These are phyloP conservation scores for Entamoeba dispar DNA, from an alignment of 208 protist species.

Conservation along the genomic window DNA sequence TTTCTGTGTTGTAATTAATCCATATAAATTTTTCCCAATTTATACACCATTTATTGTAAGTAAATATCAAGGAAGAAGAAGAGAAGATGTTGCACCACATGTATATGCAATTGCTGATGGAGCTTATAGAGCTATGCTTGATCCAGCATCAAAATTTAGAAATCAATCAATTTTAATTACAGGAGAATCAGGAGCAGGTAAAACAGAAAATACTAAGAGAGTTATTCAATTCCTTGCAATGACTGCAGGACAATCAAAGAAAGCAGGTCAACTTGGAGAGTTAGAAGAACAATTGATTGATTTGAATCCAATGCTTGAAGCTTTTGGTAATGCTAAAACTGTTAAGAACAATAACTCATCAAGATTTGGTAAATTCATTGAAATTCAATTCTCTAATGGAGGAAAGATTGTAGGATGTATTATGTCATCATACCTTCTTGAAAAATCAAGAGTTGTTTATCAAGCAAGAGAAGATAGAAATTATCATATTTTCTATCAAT, in stretches of 20 bases:
- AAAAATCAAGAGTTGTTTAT: constrained; percentile 64
- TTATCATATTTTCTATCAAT: constrained; percentile 80
- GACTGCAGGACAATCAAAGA: constrained; percentile 32
- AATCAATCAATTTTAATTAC: constrained; percentile 28
- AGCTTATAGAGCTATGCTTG: constrained; percentile 5
- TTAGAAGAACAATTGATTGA: constrained; percentile 30
- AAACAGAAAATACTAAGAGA: constrained; percentile 61
- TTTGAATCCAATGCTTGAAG: constrained; percentile 53
- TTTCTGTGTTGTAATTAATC: constrained; percentile 30
- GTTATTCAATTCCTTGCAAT: constrained; percentile 46
- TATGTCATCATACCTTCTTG: constrained; percentile 61
- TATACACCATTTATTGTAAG: background rate
- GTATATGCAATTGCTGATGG: constrained; percentile 24
- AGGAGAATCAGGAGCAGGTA: constrained; percentile 73
- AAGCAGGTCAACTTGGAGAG: constrained; percentile 20
- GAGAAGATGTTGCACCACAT: constrained; percentile 20
- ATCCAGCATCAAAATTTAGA: background rate
- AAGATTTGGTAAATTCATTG: constrained; percentile 45
- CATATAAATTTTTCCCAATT: constrained; percentile 21
- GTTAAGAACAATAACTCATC: constrained; percentile 32
- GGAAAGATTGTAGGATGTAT: background rate
- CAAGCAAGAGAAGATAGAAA: constrained; percentile 62
- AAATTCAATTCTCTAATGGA: constrained; percentile 52
- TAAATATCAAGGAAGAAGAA: constrained; percentile 15
- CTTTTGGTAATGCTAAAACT: constrained; percentile 34